Base-by-base conservation (phyloP, 768 basidiomycete genomes). In the Boletellus sp. region DNA sequence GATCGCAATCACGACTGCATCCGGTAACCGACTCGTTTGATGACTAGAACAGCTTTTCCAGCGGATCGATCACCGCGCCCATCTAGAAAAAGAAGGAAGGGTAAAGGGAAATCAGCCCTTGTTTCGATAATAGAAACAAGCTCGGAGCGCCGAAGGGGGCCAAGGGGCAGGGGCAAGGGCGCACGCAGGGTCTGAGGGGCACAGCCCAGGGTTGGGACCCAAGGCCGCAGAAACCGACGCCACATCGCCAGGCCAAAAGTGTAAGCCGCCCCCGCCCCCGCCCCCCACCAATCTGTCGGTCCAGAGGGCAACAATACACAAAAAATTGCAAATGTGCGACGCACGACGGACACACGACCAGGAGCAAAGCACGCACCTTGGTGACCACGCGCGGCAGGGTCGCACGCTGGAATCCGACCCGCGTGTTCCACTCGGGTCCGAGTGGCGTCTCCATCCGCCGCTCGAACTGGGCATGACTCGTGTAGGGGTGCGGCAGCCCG, bases 401-500 rank as follows among this genome's bases (percentile, higher is more conserved):
- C 50, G 79, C 88, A 52, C 83, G 74, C 70, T 92, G 90, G 78
- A 91, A 90, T 3, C 75, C 85, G 9, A 88, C 78, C 42, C 92
- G 76, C 1, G 93, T 94, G 60, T 95, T 95, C 94, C 94, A 99
- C 67, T 98, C 95, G 42, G 75, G 75, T 7, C 95, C 95, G 24
- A 97, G 59, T 6, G 94, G 94, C 28, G 73, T 77, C 36, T 85
- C 80, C 75, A 96, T 83, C 53, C 79, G 79, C 31, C 85, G 82
- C 70, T 96, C 94, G 62, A 87, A 97, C 72, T 97, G 96, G 4
- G 87, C 90, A 50, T 84, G 84, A 68, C 87, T 90, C 9, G 95
- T 97, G 64, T 93, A 98, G 3, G 95, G 96, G 69, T 87, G 88
- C 3, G 96, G 96, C 39, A 99, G 69, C 65, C 98, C 94, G 68